Conservation (phyloP, 768 basidiomycete genomes). For the Cyathus striatus region DNA sequence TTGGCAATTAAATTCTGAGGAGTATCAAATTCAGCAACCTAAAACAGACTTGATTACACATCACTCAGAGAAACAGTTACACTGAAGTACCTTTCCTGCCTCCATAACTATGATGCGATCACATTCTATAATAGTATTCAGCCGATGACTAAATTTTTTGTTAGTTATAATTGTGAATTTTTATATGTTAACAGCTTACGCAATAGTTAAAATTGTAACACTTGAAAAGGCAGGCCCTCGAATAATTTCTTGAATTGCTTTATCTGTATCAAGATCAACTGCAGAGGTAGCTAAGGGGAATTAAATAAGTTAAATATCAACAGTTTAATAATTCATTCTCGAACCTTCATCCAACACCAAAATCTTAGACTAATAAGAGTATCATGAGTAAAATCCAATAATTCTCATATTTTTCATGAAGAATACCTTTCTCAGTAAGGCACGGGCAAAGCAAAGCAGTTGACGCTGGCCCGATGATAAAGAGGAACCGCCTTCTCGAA, state of each 20-base stretch:
- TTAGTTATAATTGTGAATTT: conserved; percentile 1
- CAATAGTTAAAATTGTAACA: conserved; percentile 84
- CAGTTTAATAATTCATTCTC: conserved; percentile 1
- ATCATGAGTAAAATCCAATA: not conserved
- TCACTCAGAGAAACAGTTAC: not conserved
- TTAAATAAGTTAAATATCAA: conserved; percentile 4
- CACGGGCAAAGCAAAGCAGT: conserved; percentile 84
- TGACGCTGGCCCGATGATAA: conserved; percentile 85
- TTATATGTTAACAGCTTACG: conserved; percentile 39
- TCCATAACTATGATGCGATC: conserved; percentile 81
- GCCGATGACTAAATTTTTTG: conserved; percentile 67
- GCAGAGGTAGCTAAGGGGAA: conserved; percentile 75
- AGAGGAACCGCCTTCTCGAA: conserved; percentile 77
- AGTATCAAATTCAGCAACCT: conserved; percentile 66
- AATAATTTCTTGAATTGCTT: conserved; percentile 84
- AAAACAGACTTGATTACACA: not conserved
- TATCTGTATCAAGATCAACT: conserved; percentile 87
- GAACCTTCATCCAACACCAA: conserved; percentile 90
- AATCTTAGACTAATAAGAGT: conserved; percentile 58
- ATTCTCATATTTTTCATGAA: too few species aligned
- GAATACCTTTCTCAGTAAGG: conserved; percentile 73
- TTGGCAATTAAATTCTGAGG: conserved; percentile 63
- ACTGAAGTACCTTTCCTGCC: conserved; percentile 52
- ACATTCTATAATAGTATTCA: conserved; percentile 83
- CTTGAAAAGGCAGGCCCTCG: conserved; percentile 71